Percentiles rank a stretch among this genome's conserved stretches.
Evolutionary conservation across 2,329 filamentous ascomycete species (phyloP).

Genomic region (Polytolypa hystricis): DNA sequence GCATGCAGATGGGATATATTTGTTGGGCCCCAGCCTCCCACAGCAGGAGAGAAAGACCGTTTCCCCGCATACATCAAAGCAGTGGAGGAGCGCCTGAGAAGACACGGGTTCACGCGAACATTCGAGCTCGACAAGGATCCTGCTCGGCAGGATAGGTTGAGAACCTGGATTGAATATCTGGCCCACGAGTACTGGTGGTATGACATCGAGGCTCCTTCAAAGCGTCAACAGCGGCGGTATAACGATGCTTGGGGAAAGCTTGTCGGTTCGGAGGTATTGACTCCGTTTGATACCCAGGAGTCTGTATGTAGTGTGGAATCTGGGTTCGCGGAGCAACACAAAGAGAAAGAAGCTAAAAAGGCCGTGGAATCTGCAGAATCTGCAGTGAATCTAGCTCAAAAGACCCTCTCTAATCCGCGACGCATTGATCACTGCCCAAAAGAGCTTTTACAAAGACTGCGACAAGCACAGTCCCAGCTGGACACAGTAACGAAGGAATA

Average conservation of each 20-base stretch:
- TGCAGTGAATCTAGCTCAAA: not conserved
- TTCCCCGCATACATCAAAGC: not conserved
- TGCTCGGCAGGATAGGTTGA: slow-evolving; percentile 1
- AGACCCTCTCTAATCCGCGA: not conserved
- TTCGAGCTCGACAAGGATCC: slow-evolving; percentile 3
- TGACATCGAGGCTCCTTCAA: not conserved
- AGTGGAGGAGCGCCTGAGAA: slow-evolving; percentile 2
- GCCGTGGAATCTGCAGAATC: not conserved
- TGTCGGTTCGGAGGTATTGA: not conserved
- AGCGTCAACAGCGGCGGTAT: not conserved
- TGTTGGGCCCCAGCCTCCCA: not conserved
- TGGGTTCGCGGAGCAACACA: no score
- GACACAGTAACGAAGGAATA: not conserved
- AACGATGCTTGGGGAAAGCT: not conserved
- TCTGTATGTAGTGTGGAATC: not conserved
- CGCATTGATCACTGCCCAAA: no score
- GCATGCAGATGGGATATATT: not conserved
- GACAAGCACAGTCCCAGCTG: not conserved
- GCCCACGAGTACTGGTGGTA: slow-evolving; percentile 1
- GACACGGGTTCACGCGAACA: slow-evolving; percentile 1
- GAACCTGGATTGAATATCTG: slow-evolving; percentile 5
- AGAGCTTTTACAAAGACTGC: slow-evolving; percentile 1
- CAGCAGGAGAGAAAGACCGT: not conserved
- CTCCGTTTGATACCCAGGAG: not conserved
- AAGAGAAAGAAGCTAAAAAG: not conserved